phyloP scores from a whole-genome alignment of 78 protist genomes.

The Monosiga brevicollis region DNA sequence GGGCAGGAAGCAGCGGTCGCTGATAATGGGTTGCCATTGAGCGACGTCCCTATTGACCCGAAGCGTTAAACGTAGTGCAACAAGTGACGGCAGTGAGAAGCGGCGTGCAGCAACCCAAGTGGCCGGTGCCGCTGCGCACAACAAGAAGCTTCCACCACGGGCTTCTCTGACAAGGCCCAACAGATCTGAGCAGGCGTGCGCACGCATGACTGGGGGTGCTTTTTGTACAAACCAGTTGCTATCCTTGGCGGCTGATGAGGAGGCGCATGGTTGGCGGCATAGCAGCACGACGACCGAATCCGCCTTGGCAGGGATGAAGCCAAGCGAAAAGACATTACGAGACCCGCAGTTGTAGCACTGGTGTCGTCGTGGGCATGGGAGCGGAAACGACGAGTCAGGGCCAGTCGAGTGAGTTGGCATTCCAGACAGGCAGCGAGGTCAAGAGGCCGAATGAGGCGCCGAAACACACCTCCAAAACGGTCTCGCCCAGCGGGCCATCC shows the following conservation, averaged over 20 bases:
- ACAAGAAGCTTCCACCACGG: too few species aligned
- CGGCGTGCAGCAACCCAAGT: too few species aligned
- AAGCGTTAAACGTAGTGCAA: too few species aligned
- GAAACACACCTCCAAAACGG: conserved; percentile 17
- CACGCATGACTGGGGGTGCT: too few species aligned
- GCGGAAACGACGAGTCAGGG: conserved; percentile 52
- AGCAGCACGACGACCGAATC: conserved; percentile 92
- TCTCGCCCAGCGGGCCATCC: conserved; percentile 55
- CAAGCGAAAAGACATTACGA: conserved; percentile 87
- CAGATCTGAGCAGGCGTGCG: too few species aligned
- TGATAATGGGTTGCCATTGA: conserved; percentile 93
- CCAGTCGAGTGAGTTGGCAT: conserved; percentile 63
- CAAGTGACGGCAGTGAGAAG: too few species aligned
- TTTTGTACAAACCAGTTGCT: background rate
- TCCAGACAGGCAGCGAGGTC: background rate
- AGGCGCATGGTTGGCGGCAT: conserved; percentile 81
- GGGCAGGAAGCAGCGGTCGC: conserved; percentile 58
- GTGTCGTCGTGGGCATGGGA: background rate
- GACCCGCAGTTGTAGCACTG: conserved; percentile 93
- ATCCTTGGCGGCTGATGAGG: conserved; percentile 30
- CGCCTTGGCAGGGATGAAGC: conserved; percentile 87
- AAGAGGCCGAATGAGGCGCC: background rate
- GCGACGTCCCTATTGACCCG: conserved; percentile 81
- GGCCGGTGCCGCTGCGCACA: too few species aligned
- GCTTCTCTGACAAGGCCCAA: too few species aligned